Conservation (phyloP, 2,329 filamentous ascomycete species). For the Nothophoma quercina region DNA sequence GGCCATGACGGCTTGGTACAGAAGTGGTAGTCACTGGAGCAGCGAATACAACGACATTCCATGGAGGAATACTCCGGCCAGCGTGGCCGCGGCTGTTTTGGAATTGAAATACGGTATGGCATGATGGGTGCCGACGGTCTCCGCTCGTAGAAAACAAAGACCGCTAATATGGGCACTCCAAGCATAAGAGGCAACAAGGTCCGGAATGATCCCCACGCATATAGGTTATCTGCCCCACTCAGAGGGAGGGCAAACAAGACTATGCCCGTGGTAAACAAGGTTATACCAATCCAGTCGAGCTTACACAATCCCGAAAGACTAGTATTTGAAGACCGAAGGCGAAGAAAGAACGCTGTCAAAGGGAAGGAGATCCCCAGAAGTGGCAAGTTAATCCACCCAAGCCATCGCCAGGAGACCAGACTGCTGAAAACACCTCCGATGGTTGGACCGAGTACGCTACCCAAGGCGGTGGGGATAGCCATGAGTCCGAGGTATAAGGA, state of each 20-base stretch:
- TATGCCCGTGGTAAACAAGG: constrained; percentile 54
- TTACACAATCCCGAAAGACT: constrained; percentile 51
- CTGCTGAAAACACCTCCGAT: constrained; percentile 57
- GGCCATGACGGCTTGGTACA: constrained; percentile 47
- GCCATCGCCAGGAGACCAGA: constrained; percentile 56
- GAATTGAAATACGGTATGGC: constrained; percentile 29
- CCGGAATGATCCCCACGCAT: constrained; percentile 64
- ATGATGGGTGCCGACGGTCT: constrained; percentile 59
- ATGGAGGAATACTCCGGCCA: constrained; percentile 55
- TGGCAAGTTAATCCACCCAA: constrained; percentile 51
- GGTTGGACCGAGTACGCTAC: constrained; percentile 57
- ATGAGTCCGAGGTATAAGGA: constrained; percentile 43
- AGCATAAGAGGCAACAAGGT: constrained; percentile 67
- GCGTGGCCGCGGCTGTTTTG: neutral
- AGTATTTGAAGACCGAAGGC: constrained; percentile 58
- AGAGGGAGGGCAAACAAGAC: constrained; percentile 57
- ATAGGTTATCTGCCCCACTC: constrained; percentile 59
- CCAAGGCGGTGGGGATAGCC: constrained; percentile 22
- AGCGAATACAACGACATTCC: too few relatives aligned
- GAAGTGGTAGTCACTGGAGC: constrained; percentile 36
- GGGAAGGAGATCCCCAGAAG: constrained; percentile 54
- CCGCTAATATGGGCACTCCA: constrained; percentile 59
- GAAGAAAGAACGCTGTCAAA: constrained; percentile 57
- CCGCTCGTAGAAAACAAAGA: constrained; percentile 62
- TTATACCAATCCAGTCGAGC: constrained; percentile 59